phyloP scores from a whole-genome alignment of 768 basidiomycete species.

The Pleurotus pulmonarius region DNA sequence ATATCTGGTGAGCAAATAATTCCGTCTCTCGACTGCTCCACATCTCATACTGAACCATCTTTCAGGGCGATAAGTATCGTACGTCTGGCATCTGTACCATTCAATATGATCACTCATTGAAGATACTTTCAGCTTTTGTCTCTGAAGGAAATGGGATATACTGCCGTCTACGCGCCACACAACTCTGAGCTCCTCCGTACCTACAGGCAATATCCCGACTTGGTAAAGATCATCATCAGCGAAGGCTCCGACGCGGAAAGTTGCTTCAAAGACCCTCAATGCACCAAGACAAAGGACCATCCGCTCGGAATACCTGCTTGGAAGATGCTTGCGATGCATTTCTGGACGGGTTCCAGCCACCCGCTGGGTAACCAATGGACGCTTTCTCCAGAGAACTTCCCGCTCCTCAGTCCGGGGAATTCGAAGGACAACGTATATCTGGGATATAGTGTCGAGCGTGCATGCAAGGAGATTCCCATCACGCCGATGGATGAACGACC shows the following conservation, averaged over 20 bases:
- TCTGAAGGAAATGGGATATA: slow-evolving; percentile 19
- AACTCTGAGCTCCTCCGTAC: background rate
- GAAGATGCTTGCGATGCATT: slow-evolving; percentile 31
- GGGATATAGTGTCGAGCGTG: slow-evolving; percentile 29
- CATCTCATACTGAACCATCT: slow-evolving; percentile 7
- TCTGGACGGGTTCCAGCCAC: slow-evolving; percentile 14
- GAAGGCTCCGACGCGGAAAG: background rate
- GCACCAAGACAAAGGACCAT: slow-evolving; percentile 22
- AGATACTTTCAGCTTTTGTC: slow-evolving; percentile 18
- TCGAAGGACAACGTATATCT: slow-evolving; percentile 6
- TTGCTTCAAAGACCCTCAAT: slow-evolving; percentile 11
- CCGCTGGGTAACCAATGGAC: slow-evolving; percentile 27
- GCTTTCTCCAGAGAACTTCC: slow-evolving; percentile 22
- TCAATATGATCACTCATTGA: background rate
- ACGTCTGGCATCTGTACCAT: background rate
- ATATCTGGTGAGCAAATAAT: slow-evolving; percentile 21
- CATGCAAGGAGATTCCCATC: slow-evolving; percentile 18
- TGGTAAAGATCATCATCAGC: slow-evolving; percentile 24
- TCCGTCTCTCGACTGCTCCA: too few species aligned
- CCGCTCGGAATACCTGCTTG: slow-evolving; percentile 31
- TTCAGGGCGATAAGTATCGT: slow-evolving; percentile 17
- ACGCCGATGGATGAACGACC: slow-evolving; percentile 22
- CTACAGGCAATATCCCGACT: slow-evolving; percentile 19
- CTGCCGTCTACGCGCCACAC: slow-evolving; percentile 3
- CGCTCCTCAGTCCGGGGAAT: slow-evolving; percentile 2